Percentiles rank a stretch among this genome's conserved stretches.
Evolutionary conservation across 202 grass and related monocot species (phyloP).

Genomic region (Hordeum pubiflorum): DNA sequence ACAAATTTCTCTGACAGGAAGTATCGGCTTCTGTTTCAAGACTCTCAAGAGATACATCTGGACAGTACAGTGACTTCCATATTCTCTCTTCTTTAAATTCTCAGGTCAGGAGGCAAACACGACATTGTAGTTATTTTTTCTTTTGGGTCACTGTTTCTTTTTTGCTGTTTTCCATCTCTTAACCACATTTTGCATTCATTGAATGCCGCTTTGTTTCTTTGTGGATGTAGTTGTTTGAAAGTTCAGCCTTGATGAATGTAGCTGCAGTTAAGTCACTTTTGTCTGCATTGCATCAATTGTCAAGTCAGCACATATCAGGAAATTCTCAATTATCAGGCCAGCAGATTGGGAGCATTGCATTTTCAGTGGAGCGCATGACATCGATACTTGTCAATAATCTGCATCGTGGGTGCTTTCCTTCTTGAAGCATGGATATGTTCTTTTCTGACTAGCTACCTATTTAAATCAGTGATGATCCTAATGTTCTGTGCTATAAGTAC

Average conservation of each 20-base stretch:
- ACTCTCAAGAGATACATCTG: constrained; percentile 80
- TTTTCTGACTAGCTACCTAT: neutral
- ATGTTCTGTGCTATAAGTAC: constrained; percentile 19
- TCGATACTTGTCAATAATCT: constrained; percentile 93
- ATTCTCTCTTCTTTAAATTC: constrained; percentile 99
- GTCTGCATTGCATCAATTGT: constrained; percentile 85
- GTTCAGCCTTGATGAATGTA: constrained; percentile 90
- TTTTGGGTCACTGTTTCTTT: neutral
- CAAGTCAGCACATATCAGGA: constrained; percentile 77
- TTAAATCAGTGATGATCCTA: constrained; percentile 1
- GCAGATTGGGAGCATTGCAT: constrained; percentile 71
- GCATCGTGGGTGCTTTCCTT: constrained; percentile 64
- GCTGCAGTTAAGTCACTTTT: constrained; percentile 91
- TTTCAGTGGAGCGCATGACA: constrained; percentile 88
- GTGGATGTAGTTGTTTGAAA: constrained; percentile 88
- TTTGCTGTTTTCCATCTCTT: constrained; percentile 11
- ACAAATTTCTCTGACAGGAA: constrained; percentile 51
- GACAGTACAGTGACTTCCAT: constrained; percentile 97
- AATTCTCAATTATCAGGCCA: constrained; percentile 55
- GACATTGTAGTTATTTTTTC: neutral
- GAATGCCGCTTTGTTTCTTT: constrained; percentile 42
- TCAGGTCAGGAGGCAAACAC: constrained; percentile 61
- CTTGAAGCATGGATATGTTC: neutral
- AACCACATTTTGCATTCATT: constrained; percentile 4
- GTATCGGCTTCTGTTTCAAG: constrained; percentile 90